Evolutionary conservation across 441 rosid species (phyloP), one percentile per base, ranked within the genome.

Genomic region (Pelargonium citronellum): DNA sequence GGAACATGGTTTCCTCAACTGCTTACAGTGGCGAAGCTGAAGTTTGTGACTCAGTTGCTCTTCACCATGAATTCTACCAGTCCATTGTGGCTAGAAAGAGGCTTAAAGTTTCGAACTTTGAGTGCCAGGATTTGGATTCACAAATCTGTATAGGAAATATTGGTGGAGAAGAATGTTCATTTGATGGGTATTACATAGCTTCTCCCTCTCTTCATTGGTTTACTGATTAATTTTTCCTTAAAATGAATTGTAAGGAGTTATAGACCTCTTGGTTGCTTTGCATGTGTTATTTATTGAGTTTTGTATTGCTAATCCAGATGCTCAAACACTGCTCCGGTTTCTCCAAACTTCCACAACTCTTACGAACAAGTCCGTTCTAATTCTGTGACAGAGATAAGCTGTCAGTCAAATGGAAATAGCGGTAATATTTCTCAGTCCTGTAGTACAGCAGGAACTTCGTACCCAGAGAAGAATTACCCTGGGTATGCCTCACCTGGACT

Each of bases 341-440:
- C 82, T 66, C 83, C 86, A 0, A 73, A 85, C 62, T 70, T 75
- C 72, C 70, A 74, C 62, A 70, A 77, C 78, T 74, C 73, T 30
- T 89, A 84, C 62, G 85, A 84, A 73, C 79, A 64, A 8, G 67
- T 76, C 51, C 76, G 83, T 71, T 63, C 79, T 27, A 77, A 77
- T 72, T 73, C 85, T 53, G 72, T 77, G 22, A 75, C 79, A 46
- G 89, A 85, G 76, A 78, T 77, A 77, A 83, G 85, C 72, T 90
- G 86, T 74, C 88, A 83, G 67, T 86, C 84, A 22, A 94, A 84
- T 80, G 96, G 94, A 43, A 83, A 81, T 68, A 63, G 70, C 69
- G 71, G 75, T 73, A 93, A 86, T 66, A 65, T 74, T 81, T 66
- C 81, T 5, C 89, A 82, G 66, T 79, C 87, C 55, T 74, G 77